Evolutionary conservation across 73 alveolate species (phyloP).

Genomic region (Stentor roeselii): DNA sequence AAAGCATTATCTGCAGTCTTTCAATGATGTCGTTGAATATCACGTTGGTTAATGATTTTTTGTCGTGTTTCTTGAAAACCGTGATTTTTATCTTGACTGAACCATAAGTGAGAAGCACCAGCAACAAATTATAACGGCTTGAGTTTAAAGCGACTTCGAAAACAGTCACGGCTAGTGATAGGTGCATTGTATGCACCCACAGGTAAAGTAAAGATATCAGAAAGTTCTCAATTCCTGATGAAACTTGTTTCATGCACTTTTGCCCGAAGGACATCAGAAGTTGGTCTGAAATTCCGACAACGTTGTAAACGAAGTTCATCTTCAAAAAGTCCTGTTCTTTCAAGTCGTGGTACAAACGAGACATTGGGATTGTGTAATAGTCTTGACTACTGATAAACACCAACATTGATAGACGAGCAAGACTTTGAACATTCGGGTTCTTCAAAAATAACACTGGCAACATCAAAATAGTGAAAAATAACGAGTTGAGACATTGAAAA

Average conservation of each 20-base stretch:
- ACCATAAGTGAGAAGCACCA: not conserved
- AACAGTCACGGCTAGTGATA: slow-evolving; percentile 4
- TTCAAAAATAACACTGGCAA: not conserved
- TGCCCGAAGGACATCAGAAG: slow-evolving; percentile 23
- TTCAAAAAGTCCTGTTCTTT: slow-evolving; percentile 25
- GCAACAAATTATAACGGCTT: not conserved
- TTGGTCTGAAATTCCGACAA: slow-evolving; percentile 11
- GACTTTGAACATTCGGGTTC: not conserved
- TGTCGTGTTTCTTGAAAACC: slow-evolving; percentile 1
- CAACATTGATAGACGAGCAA: not conserved
- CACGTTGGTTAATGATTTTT: not conserved
- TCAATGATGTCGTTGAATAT: slow-evolving; percentile 7
- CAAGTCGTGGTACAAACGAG: not conserved
- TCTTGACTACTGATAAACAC: not conserved
- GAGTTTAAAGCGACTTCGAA: slow-evolving; percentile 17
- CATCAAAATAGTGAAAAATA: not conserved
- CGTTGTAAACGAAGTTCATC: not conserved
- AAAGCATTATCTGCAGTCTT: not conserved
- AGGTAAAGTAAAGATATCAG: not conserved
- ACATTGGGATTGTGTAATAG: not conserved
- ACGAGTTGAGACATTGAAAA: not conserved
- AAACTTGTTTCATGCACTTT: not conserved
- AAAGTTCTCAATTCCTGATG: not conserved
- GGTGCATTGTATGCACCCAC: not conserved
- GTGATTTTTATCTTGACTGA: slow-evolving; percentile 18